A percentile compares a stretch with the other conserved stretches of the same genome.
phyloP scores from a whole-genome alignment of 306 rosid genomes.

The Neltuma alba region DNA sequence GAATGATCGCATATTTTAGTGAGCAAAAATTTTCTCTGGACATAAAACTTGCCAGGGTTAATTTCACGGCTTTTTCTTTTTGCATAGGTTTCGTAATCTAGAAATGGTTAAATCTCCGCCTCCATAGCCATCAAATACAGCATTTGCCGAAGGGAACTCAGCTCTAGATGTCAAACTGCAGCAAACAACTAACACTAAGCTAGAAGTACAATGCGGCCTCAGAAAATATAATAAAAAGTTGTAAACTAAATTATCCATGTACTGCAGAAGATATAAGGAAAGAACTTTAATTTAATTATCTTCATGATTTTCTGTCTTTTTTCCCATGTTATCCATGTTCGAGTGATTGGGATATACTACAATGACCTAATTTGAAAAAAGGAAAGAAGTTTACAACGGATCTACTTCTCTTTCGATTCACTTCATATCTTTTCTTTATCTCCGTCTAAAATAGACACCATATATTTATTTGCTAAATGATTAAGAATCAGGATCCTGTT shows the following conservation, averaged over 20 bases:
- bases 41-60: constrained; percentile 23
- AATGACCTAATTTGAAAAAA: background rate
- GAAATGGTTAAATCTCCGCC: constrained; percentile 81
- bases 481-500: background rate
- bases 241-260: background rate
- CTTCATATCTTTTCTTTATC: background rate
- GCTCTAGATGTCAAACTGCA: constrained; percentile 90
- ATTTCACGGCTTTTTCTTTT: constrained; percentile 45
- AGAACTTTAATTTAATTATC: background rate
- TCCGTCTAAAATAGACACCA: background rate
- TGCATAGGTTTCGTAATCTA: constrained; percentile 58
- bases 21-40: background rate
- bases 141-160: constrained; percentile 87
- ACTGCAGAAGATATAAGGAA: background rate
- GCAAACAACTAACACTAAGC: constrained; percentile 16
- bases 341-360: background rate
- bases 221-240: background rate
- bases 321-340: background rate
- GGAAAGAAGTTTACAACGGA: background rate
- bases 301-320: background rate
- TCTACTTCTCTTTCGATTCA: background rate
- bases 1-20: constrained; percentile 3
- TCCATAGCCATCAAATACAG: constrained; percentile 81
- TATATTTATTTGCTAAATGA: background rate
- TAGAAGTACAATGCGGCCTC: constrained; percentile 5